Evolutionary conservation across 2,329 filamentous ascomycete genomes (phyloP), one percentile per base, ranked within the genome.

Genomic region (Fusarium hainanense): DNA sequence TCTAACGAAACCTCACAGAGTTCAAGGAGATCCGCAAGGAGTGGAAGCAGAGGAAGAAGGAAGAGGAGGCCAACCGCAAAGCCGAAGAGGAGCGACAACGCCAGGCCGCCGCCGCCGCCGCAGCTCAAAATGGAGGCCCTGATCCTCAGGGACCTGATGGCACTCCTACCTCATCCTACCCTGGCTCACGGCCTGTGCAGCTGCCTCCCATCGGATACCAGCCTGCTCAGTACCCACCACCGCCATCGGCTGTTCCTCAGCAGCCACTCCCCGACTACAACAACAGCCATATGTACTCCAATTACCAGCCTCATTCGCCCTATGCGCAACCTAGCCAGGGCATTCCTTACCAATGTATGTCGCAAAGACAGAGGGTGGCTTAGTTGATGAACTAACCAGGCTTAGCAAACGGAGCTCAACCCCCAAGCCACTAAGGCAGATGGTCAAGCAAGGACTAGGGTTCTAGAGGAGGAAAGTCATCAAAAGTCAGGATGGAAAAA

Each of bases 1-100:
- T 37, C 77, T 80, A 75, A 79, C 75, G 23, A 12, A 3, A n/a
- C 59, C 9, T 67, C 76, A 71, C 77, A 98, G 96, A 98, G 81
- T 98, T 99, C 84, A 99, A 99, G 80, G 96, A 99, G 78, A 98
- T 98, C 65, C 92, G 96, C 69, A 98, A 98, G 79, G 95, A 98
- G 78, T 99, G 96, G 96, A 99, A 98, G 84, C 93, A 93, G 41
- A 93, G 96, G 77, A 98, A 98, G 89, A 99, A 99, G 93, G 96
- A 98, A 80, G 95, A 98, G 70, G 94, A 98, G 41, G 68, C 68
- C 20, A 68, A 65, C n/a, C 68, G 68, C 41, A 70, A 70, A 60
- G 68, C 68, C 12, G 96, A 98, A 79, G 95, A 98, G 71, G 94
- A 98, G 77, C 92, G 94, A 59, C 90, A 90, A 79, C 87, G 85